phyloP scores from a whole-genome alignment of 441 rosid species.

The Croton laevigatus region DNA sequence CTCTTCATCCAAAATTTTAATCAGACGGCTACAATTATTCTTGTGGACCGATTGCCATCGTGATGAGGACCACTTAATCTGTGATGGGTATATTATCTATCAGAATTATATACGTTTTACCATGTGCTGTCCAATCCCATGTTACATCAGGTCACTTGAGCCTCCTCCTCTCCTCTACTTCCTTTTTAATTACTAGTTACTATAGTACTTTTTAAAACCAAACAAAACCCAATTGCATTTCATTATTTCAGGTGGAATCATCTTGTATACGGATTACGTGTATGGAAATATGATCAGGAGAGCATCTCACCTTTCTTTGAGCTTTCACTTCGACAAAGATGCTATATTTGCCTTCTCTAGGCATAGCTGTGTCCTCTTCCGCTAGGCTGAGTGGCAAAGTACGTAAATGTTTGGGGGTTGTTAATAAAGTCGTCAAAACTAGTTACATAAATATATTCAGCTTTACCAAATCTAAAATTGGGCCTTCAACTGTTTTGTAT shows the following conservation, averaged over 20 bases:
- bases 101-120: neutral
- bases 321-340: conserved; percentile 2
- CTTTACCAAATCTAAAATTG: too few relatives aligned
- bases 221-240: neutral
- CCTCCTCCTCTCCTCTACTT: neutral
- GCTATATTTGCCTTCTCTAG: neutral
- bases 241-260: conserved; percentile 15
- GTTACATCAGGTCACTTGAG: neutral
- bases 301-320: neutral
- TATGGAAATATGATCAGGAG: neutral
- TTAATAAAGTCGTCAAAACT: neutral
- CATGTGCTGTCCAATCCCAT: conserved; percentile 16
- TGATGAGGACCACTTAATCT: neutral
- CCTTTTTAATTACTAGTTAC: neutral
- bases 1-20: neutral
- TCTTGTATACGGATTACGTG: neutral
- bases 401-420: neutral
- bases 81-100: neutral
- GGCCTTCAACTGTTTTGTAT: too few relatives aligned
- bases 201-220: neutral
- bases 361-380: neutral
- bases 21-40: neutral
- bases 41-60: neutral
- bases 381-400: neutral
- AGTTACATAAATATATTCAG: neutral